These are phyloP conservation scores for Heterobasidion occidentale DNA, from an alignment of 1,284 basidiomycete species.

Conservation along the genomic window DNA sequence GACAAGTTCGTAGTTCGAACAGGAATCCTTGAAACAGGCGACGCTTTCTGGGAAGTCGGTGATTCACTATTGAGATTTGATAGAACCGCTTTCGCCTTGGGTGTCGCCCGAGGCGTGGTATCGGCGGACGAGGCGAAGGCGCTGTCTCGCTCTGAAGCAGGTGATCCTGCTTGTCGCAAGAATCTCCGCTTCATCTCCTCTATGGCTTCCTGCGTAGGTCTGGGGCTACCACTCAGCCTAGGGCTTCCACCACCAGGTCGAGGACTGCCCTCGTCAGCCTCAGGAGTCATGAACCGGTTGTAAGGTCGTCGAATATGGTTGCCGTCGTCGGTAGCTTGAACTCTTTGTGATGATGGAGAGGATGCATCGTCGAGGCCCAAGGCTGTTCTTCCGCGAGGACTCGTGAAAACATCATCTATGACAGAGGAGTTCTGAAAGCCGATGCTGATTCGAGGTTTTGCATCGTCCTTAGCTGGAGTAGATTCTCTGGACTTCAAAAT, in stretches of 20 bases:
- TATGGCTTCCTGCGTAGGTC: constrained; percentile 41
- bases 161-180: constrained; percentile 26
- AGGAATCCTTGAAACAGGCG: not conserved
- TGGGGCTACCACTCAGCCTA: constrained; percentile 6
- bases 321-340: constrained; percentile 10
- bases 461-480: constrained; percentile 15
- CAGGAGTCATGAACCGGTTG: constrained; percentile 17
- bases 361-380: not conserved
- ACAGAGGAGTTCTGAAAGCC: not conserved
- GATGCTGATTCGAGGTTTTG: not conserved
- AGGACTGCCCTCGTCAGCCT: not conserved
- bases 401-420: constrained; percentile 14
- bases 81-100: not conserved
- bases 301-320: constrained; percentile 20
- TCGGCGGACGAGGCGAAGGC: constrained; percentile 6
- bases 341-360: not conserved
- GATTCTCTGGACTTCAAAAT: constrained; percentile 21
- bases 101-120: constrained; percentile 8
- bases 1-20: constrained; percentile 4
- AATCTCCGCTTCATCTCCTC: constrained; percentile 61
- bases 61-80: constrained; percentile 6
- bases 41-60: not conserved
- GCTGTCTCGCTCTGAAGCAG: constrained; percentile 13
- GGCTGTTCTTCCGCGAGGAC: not conserved
- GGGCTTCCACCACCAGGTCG: constrained; percentile 12